Base-by-base conservation (phyloP, 352 stramenopile genomes). In the Thalassiosira mediterranea region DNA sequence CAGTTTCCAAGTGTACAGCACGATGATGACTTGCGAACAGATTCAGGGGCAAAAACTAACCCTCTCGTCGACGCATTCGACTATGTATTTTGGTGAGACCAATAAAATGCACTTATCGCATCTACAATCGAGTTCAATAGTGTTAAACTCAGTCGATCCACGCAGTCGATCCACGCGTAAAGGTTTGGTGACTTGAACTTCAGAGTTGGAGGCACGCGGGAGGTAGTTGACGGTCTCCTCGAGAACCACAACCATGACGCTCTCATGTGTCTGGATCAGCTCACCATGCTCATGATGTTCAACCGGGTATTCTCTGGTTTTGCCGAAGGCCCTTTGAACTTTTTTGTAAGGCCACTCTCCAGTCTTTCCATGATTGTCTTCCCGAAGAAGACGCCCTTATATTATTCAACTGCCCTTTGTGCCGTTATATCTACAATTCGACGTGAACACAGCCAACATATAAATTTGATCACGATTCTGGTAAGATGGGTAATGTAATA, bases 161-260 rank as follows among this genome's bases (percentile, higher is more conserved):
- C n/a, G n/a, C n/a, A n/a, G n/a, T n/a, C n/a, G n/a, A n/a, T n/a
- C n/a, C n/a, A n/a, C n/a, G n/a, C n/a, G n/a, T n/a, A n/a, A n/a
- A n/a, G n/a, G n/a, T n/a, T 89, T 49, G 95, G 95, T 0, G 95
- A 98, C 64, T 86, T 98, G 21, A 95, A 95, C 63, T 98, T 97
- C 72, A 90, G 94, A 40, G 94, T 97, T 47, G 94, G 97, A 63
- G 90, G 91, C 28, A 95, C 93, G 11, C 79, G 94, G 4, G 83
- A 92, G 28, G 94, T 95, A 80, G 93, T 96, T 0, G 94, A 98
- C 52, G 76, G 79, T 0, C 65, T 96, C 17, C 67, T 98, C 21
- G 69, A 92, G 17, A 79, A 88, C 46, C 90, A 95, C 49, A 85
- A 95, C 32, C 84, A 95, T 66, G 87, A 90, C 2, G 88, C 93